These are phyloP conservation scores for Vaccinium corymbosum DNA, from an alignment of 148 eudicot genomes.

Conservation along the genomic window DNA sequence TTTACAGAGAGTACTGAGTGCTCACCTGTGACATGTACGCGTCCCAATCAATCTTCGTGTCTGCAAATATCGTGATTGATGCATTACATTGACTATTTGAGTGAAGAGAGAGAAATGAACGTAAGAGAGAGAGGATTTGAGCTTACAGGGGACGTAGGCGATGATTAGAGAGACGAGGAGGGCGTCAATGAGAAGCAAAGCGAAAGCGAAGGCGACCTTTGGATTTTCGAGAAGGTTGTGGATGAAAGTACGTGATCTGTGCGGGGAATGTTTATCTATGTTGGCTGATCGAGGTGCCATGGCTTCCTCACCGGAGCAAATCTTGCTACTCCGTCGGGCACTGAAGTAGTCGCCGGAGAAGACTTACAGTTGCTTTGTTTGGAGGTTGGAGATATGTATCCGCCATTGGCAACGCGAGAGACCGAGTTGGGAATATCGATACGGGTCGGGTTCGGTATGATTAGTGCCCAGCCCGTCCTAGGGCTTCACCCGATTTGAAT, in stretches of 20 bases:
- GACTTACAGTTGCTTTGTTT: background rate
- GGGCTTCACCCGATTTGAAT: background rate
- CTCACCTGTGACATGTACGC: slow-evolving; percentile 92
- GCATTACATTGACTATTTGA: background rate
- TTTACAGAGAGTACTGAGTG: slow-evolving; percentile 16
- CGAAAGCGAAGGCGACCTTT: slow-evolving; percentile 36
- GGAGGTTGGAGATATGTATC: slow-evolving; percentile 11
- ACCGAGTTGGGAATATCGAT: background rate
- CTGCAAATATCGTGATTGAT: slow-evolving; percentile 30
- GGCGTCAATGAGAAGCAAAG: slow-evolving; percentile 55
- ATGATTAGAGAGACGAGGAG: slow-evolving; percentile 60
- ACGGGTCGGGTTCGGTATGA: background rate
- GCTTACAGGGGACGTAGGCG: slow-evolving; percentile 75
- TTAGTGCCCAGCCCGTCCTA: background rate
- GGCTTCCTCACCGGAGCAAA: slow-evolving; percentile 17
- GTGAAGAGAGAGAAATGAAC: background rate
- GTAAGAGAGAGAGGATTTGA: background rate
- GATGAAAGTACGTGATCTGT: slow-evolving; percentile 10
- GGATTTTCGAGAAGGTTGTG: slow-evolving; percentile 24
- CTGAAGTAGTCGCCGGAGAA: background rate
- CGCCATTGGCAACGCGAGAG: too few relatives aligned
- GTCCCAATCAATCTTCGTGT: slow-evolving; percentile 96
- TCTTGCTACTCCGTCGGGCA: slow-evolving; percentile 16
- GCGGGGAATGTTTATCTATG: background rate
- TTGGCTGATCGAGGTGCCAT: slow-evolving; percentile 23